phyloP scores from a whole-genome alignment of 805 yeast species.

The Candida arabinofermentans region DNA sequence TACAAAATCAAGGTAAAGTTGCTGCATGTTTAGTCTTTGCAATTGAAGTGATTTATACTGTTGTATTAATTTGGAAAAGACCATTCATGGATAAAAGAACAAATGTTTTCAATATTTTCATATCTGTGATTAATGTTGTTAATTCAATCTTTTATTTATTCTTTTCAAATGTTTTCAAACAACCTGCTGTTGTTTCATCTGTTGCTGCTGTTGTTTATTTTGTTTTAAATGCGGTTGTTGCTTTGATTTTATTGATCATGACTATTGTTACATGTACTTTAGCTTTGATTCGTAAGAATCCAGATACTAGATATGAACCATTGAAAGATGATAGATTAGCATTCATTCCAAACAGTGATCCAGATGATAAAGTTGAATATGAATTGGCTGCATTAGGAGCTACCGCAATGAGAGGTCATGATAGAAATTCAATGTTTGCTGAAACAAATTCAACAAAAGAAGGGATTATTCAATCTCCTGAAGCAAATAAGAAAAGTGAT shows the following conservation, averaged over 20 bases:
- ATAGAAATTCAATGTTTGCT: constrained; percentile 33
- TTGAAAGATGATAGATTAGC: constrained; percentile 95
- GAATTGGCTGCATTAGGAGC: constrained; percentile 75
- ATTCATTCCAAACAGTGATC: constrained; percentile 65
- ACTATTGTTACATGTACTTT: constrained; percentile 83
- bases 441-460: constrained; percentile 26
- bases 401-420: constrained; percentile 61
- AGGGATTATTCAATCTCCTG: constrained; percentile 11
- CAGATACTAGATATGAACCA: constrained; percentile 93
- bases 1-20: constrained; percentile 75
- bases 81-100: constrained; percentile 96
- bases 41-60: constrained; percentile 69
- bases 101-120: constrained; percentile 85
- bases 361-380: constrained; percentile 41
- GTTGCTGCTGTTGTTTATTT: constrained; percentile 90
- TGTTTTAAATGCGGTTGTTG: constrained; percentile 83
- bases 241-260: constrained; percentile 74
- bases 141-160: constrained; percentile 86
- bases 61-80: constrained; percentile 60
- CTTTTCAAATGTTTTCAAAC: constrained; percentile 78
- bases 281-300: constrained; percentile 84
- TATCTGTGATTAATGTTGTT: constrained; percentile 72
- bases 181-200: constrained; percentile 85
- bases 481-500: constrained; percentile 17
- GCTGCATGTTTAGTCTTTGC: constrained; percentile 77